phyloP scores from a whole-genome alignment of 305 asterid species.

The Plantago coronopus region DNA sequence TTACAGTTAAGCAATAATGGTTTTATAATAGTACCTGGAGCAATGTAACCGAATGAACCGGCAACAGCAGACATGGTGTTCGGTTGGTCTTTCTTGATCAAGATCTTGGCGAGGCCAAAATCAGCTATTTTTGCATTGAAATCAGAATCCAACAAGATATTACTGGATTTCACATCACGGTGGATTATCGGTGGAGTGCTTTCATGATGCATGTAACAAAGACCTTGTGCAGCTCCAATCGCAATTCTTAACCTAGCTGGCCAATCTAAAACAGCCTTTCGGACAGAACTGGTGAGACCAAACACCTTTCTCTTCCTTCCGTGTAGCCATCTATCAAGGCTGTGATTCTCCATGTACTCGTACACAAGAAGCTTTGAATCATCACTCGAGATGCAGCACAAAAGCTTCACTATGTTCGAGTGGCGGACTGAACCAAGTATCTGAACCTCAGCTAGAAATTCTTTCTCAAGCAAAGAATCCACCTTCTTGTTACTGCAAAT shows the following conservation, averaged over 20 bases:
- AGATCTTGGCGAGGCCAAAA: conserved; percentile 79
- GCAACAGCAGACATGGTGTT: conserved; percentile 86
- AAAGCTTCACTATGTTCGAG: conserved; percentile 75
- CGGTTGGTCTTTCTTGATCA: conserved; percentile 58
- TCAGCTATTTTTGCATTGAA: conserved; percentile 80
- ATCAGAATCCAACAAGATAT: conserved; percentile 69
- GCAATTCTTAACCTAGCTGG: conserved; percentile 69
- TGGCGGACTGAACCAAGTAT: conserved; percentile 77
- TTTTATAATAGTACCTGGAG: conserved; percentile 80
- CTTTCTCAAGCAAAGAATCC: conserved; percentile 53
- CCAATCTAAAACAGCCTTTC: conserved; percentile 51
- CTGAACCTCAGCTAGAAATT: conserved; percentile 72
- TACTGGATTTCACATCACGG: conserved; percentile 88
- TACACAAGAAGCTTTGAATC: conserved; percentile 79
- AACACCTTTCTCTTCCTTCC: conserved; percentile 36
- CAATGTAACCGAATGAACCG: conserved; percentile 87
- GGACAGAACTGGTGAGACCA: conserved; percentile 16
- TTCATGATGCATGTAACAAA: conserved; percentile 88
- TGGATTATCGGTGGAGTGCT: conserved; percentile 73
- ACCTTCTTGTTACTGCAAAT: conserved; percentile 44
- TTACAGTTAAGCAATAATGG: too few relatives aligned
- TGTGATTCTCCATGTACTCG: conserved; percentile 78
- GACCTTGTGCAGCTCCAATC: conserved; percentile 80
- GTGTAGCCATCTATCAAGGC: conserved; percentile 84
- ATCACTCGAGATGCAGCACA: conserved; percentile 77